These are phyloP conservation scores for Euphorbia pulcherrima DNA, from an alignment of 345 rosid genomes.

Conservation along the genomic window DNA sequence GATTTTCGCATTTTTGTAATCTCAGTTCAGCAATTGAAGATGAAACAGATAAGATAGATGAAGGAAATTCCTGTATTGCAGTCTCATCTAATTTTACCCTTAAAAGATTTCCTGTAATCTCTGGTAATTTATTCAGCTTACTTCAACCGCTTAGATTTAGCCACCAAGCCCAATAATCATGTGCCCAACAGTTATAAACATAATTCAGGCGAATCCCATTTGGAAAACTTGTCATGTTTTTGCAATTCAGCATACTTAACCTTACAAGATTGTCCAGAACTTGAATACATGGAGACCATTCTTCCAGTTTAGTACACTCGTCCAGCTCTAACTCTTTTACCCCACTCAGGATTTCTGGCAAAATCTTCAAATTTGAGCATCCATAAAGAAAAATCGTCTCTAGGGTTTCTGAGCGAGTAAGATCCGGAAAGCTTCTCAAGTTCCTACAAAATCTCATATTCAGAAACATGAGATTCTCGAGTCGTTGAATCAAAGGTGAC, in stretches of 20 bases:
- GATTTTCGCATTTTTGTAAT: neutral
- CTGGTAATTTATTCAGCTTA: neutral
- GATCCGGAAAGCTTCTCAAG: neutral
- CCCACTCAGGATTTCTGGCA: neutral
- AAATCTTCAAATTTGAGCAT: neutral
- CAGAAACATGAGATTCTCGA: neutral
- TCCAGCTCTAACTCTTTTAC: neutral
- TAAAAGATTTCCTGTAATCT: neutral
- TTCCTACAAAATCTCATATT: neutral
- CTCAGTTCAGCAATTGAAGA: neutral
- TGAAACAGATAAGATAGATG: neutral
- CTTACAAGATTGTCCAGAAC: neutral
- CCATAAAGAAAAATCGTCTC: neutral
- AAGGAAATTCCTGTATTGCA: neutral
- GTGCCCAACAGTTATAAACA: neutral
- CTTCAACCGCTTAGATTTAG: neutral
- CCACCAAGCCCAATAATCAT: neutral
- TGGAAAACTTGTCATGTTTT: neutral
- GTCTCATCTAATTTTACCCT: neutral
- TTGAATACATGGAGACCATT: neutral
- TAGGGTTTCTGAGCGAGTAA: neutral
- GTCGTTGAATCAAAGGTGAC: neutral
- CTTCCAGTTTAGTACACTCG: neutral
- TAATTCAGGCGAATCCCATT: neutral
- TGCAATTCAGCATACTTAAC: neutral